Conservation (phyloP, 768 basidiomycete species). For the Kwoniella dendrophila region DNA sequence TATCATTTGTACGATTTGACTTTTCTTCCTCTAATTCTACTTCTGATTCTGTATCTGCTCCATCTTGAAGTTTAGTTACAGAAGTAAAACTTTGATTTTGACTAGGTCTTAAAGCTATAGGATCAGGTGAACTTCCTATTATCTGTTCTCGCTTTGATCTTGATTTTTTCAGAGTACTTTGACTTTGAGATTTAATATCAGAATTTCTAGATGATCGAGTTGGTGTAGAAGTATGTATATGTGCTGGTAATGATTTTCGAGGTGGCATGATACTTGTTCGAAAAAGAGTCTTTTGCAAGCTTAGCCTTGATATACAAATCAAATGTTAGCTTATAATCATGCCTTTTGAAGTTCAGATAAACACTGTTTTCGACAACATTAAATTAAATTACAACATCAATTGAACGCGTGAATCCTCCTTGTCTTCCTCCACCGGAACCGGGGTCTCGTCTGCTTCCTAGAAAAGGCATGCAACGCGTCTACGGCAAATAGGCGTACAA, state of each 20-base stretch:
- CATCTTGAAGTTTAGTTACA: background rate
- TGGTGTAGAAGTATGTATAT: background rate
- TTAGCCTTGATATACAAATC: too few relatives aligned
- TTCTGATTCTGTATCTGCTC: background rate
- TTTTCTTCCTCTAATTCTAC: background rate
- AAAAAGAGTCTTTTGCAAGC: too few relatives aligned
- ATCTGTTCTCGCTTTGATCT: background rate
- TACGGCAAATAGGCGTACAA: too few relatives aligned
- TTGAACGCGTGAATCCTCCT: too few relatives aligned
- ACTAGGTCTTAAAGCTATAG: background rate
- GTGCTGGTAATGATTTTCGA: constrained; percentile 12
- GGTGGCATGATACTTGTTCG: constrained; percentile 15
- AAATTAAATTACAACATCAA: too few relatives aligned
- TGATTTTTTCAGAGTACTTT: constrained; percentile 4
- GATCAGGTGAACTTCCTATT: constrained; percentile 2
- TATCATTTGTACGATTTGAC: background rate
- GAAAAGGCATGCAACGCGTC: too few relatives aligned
- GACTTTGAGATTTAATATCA: background rate
- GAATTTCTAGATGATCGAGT: background rate
- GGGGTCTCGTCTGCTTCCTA: too few relatives aligned
- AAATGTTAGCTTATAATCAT: too few relatives aligned
- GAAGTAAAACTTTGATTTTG: background rate
- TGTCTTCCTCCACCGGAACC: too few relatives aligned
- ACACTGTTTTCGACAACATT: too few relatives aligned
- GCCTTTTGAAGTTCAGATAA: too few relatives aligned